These are phyloP conservation scores for Glaciozyma antarctica DNA, from an alignment of 768 basidiomycete species.

Conservation along the genomic window DNA sequence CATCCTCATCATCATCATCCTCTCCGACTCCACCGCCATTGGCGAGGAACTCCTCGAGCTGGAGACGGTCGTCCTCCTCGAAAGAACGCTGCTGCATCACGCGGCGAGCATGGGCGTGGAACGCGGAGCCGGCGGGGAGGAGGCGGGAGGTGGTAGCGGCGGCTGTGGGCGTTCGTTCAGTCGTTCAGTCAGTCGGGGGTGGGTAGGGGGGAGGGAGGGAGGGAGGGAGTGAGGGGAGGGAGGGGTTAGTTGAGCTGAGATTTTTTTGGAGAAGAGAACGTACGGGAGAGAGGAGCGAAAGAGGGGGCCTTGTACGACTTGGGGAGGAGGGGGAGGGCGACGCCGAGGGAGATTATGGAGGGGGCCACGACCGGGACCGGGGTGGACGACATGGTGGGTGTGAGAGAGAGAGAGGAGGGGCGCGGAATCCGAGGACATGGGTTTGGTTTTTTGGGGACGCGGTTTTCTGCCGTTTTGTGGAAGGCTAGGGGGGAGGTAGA, in stretches of 20 bases:
- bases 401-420: background rate
- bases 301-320: slow-evolving; percentile 44
- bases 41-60: slow-evolving; percentile 48
- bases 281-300: slow-evolving; percentile 36
- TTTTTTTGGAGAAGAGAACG: background rate
- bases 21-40: slow-evolving; percentile 45
- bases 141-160: slow-evolving; percentile 47
- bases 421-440: no score
- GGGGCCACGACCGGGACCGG: background rate
- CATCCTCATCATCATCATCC: slow-evolving; percentile 61
- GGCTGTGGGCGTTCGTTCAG: no score
- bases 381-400: slow-evolving; percentile 3
- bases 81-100: slow-evolving; percentile 68
- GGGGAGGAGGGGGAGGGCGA: slow-evolving; percentile 46
- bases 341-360: slow-evolving; percentile 40
- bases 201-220: no score
- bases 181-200: no score
- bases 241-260: background rate
- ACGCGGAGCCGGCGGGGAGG: slow-evolving; percentile 79
- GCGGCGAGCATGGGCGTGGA: slow-evolving; percentile 70
- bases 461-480: no score
- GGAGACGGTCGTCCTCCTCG: slow-evolving; percentile 65
- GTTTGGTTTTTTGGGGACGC: no score
- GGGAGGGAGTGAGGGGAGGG: no score
- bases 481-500: no score